A percentile compares a stretch with the other conserved stretches of the same genome.
These are phyloP conservation scores for Solanum chiquidenum DNA, from an alignment of 257 asterid genomes.

Conservation along the genomic window DNA sequence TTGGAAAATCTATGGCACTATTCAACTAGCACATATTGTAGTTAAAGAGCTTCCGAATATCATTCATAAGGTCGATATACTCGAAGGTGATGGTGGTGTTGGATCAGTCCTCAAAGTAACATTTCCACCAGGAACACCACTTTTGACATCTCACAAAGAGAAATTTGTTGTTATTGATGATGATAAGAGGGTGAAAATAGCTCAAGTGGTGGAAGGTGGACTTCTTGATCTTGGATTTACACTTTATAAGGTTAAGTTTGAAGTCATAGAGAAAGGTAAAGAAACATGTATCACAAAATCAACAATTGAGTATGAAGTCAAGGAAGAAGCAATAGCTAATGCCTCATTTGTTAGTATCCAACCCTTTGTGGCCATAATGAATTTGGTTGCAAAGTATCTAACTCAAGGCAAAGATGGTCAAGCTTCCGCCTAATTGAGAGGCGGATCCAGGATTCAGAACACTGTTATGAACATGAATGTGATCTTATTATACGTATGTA, in stretches of 20 bases:
- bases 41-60: conserved; percentile 17
- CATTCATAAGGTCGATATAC: conserved; percentile 20
- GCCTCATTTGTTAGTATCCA: conserved; percentile 31
- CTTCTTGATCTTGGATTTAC: conserved; percentile 43
- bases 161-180: conserved; percentile 53
- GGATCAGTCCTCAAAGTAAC: conserved; percentile 39
- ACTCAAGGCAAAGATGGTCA: neutral
- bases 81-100: conserved; percentile 48
- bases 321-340: conserved; percentile 35
- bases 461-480: neutral
- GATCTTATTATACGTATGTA: neutral
- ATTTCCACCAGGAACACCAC: conserved; percentile 28
- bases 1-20: conserved; percentile 48
- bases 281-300: conserved; percentile 32
- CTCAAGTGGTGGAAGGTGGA: conserved; percentile 60
- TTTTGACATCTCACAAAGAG: conserved; percentile 34
- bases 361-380: conserved; percentile 25
- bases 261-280: conserved; percentile 32
- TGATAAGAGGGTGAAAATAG: conserved; percentile 32
- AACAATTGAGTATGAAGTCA: conserved; percentile 44
- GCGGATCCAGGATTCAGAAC: neutral
- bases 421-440: neutral
- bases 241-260: conserved; percentile 26
- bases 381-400: conserved; percentile 21
- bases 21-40: conserved; percentile 19